Evolutionary conservation across 371 early-diverging fungal genomes (phyloP).

Genomic region (Umbelopsis sp.): DNA sequence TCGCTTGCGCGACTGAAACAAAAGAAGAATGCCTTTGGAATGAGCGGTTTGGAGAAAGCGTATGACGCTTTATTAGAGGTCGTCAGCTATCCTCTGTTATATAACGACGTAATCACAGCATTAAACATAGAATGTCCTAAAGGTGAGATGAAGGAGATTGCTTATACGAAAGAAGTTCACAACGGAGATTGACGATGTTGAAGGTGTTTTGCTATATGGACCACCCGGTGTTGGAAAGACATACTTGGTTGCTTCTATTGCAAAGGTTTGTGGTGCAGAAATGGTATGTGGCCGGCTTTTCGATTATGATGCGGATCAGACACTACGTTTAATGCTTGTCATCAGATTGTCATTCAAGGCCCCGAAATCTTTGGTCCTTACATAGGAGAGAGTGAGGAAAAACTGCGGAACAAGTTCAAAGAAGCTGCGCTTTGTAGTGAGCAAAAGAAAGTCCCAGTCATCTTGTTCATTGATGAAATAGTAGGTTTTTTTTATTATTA

Average conservation of each 20-base stretch:
- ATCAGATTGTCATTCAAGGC: conserved; percentile 70
- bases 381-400: conserved; percentile 94
- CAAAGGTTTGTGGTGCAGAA: conserved; percentile 62
- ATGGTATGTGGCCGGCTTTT: conserved; percentile 39
- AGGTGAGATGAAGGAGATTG: conserved; percentile 35
- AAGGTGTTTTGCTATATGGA: conserved; percentile 87
- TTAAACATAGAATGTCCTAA: conserved; percentile 84
- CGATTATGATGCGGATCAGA: no score
- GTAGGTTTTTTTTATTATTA: conserved; percentile 44
- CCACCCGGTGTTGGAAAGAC: conserved; percentile 98
- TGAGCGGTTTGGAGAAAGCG: conserved; percentile 57
- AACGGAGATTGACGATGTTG: no score
- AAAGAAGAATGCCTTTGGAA: neutral
- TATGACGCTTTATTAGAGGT: conserved; percentile 75
- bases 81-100: conserved; percentile 77
- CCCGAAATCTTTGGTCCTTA: conserved; percentile 92
- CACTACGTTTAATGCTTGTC: neutral
- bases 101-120: conserved; percentile 62
- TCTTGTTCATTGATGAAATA: conserved; percentile 99
- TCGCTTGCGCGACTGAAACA: neutral
- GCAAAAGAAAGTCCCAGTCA: conserved; percentile 58
- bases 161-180: conserved; percentile 2
- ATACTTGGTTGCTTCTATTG: conserved; percentile 71
- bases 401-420: conserved; percentile 81
- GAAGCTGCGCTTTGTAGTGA: conserved; percentile 67